phyloP scores from a whole-genome alignment of 2,329 filamentous ascomycete genomes.

The Ophiostoma novo-ulmi region DNA sequence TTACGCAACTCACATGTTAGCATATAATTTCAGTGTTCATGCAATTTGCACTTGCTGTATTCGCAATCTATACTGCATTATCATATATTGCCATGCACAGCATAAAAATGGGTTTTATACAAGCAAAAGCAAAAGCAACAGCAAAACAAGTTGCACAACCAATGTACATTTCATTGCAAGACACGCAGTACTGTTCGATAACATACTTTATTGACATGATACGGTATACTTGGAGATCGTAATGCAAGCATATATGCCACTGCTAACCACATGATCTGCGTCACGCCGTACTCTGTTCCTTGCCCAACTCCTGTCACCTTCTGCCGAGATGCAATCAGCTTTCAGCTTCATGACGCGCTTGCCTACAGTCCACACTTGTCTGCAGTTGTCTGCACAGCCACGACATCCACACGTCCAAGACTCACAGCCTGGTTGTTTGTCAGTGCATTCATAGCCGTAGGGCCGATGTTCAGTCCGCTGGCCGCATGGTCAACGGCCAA shows the following conservation, averaged over 20 bases:
- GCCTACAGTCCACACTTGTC: constrained; percentile 40
- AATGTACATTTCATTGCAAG: no score
- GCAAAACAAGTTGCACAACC: no score
- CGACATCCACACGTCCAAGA: constrained; percentile 51
- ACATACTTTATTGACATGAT: no score
- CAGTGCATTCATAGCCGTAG: constrained; percentile 51
- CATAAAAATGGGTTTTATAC: no score
- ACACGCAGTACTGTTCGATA: no score
- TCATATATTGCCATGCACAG: no score
- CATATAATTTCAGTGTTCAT: not conserved
- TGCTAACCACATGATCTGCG: not conserved
- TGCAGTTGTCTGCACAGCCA: constrained; percentile 40
- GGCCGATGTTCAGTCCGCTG: constrained; percentile 69
- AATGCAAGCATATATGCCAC: not conserved
- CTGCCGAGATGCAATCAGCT: no score
- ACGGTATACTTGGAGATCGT: no score
- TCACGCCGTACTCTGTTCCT: no score
- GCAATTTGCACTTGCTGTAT: not conserved
- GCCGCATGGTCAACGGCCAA: constrained; percentile 92
- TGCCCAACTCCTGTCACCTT: no score
- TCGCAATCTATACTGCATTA: no score
- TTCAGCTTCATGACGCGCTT: not conserved
- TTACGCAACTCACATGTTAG: not conserved
- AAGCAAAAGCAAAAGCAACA: no score
- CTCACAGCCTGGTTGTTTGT: constrained; percentile 47